phyloP scores from a whole-genome alignment of 2,329 filamentous ascomycete genomes.

The Penicillium verrucosum region DNA sequence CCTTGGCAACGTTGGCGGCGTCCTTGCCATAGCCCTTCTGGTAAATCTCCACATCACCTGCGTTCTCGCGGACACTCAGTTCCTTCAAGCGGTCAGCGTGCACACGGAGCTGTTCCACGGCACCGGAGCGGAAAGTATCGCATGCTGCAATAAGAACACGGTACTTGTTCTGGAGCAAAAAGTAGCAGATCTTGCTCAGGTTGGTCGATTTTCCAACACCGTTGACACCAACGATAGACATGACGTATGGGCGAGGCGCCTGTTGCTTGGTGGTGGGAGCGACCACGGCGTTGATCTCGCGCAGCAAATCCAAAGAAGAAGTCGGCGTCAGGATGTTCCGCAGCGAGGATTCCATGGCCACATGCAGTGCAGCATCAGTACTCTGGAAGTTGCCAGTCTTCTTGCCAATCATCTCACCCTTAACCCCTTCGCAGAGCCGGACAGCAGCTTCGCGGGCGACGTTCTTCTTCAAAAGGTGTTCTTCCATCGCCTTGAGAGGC shows the following conservation, averaged over 20 bases:
- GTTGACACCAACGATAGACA: constrained; percentile 97
- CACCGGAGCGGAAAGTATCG: constrained; percentile 95
- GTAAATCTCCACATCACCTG: constrained; percentile 81
- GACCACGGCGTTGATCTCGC: constrained; percentile 80
- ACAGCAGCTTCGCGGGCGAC: constrained; percentile 92
- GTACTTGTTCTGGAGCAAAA: constrained; percentile 95
- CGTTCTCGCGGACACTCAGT: constrained; percentile 75
- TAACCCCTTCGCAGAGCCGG: constrained; percentile 84
- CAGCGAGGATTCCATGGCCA: constrained; percentile 86
- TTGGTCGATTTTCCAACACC: constrained; percentile 98
- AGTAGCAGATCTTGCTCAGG: constrained; percentile 96
- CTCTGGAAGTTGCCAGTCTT: constrained; percentile 91
- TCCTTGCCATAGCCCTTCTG: constrained; percentile 98
- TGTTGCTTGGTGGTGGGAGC: constrained; percentile 63
- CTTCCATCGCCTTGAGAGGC: constrained; percentile 92
- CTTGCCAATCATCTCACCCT: constrained; percentile 82
- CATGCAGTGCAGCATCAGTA: constrained; percentile 76
- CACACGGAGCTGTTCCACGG: constrained; percentile 93
- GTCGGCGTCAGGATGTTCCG: constrained; percentile 95
- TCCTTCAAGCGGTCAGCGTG: constrained; percentile 93
- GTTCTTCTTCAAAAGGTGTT: constrained; percentile 91
- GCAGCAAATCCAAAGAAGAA: constrained; percentile 87
- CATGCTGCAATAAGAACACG: constrained; percentile 90
- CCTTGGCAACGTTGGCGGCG: constrained; percentile 89
- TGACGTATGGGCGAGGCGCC: constrained; percentile 80